Conservation (phyloP, 164 flowering plant genomes). For the Stephania cephalantha region DNA sequence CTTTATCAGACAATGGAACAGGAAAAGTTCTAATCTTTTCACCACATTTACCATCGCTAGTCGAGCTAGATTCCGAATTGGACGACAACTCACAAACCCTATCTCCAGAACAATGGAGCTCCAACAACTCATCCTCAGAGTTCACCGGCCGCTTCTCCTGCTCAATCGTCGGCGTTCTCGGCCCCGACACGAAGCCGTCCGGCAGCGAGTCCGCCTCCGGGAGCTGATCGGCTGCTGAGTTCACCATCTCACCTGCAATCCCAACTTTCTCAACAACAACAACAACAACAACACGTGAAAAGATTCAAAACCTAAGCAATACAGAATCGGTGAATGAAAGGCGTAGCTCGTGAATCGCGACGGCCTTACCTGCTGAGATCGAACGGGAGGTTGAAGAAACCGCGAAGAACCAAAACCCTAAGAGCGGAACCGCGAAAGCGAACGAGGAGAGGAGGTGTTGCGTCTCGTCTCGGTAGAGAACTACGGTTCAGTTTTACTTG, state of each 20-base stretch:
- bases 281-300: not conserved
- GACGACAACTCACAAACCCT: conserved; percentile 11
- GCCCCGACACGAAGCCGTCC: conserved; percentile 59
- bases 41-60: conserved; percentile 16
- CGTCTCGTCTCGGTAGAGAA: too few relatives aligned
- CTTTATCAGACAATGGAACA: conserved; percentile 41
- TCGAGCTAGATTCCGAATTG: conserved; percentile 4
- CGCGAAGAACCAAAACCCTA: too few relatives aligned
- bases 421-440: too few relatives aligned
- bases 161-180: conserved; percentile 30
- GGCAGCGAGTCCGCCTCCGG: conserved; percentile 77
- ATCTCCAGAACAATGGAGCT: conserved; percentile 10
- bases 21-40: conserved; percentile 40
- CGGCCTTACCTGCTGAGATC: too few relatives aligned
- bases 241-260: conserved; percentile 39
- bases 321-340: not conserved
- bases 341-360: too few relatives aligned
- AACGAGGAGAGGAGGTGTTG: too few relatives aligned
- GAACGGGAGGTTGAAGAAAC: too few relatives aligned
- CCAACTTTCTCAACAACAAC: too few relatives aligned
- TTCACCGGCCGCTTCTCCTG: conserved; percentile 24
- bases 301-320: not conserved
- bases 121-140: conserved; percentile 13
- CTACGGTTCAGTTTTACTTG: too few relatives aligned
- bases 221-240: conserved; percentile 42